Percentiles rank a stretch among this genome's conserved stretches.
Evolutionary conservation across 805 yeast genomes (phyloP).

Genomic region (Ogataea naganishii): DNA sequence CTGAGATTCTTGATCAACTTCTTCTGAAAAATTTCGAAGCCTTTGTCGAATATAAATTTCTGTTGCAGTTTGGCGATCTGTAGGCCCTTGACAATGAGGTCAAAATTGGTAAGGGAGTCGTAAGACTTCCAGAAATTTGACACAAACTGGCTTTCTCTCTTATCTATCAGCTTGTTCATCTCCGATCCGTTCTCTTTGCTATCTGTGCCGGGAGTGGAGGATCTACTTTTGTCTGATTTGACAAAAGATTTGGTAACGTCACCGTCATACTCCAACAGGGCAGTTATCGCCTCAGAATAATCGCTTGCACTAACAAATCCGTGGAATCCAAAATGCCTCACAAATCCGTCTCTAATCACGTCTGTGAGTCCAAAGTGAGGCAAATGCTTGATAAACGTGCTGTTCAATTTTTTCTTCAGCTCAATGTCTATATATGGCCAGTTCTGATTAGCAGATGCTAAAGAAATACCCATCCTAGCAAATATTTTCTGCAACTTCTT

Average conservation of each 20-base stretch:
- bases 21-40: constrained; percentile 83
- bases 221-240: constrained; percentile 11
- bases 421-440: constrained; percentile 87
- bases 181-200: constrained; percentile 15
- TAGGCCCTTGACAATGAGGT: constrained; percentile 59
- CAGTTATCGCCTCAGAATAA: constrained; percentile 81
- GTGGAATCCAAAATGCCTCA: constrained; percentile 77
- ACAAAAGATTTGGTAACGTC: constrained; percentile 9
- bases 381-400: constrained; percentile 60
- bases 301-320: constrained; percentile 90
- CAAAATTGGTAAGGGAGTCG: constrained; percentile 44
- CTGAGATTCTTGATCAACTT: constrained; percentile 70
- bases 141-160: constrained; percentile 24
- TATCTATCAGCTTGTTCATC: constrained; percentile 12
- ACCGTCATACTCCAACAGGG: constrained; percentile 68
- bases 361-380: constrained; percentile 77
- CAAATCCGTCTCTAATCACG: constrained; percentile 76
- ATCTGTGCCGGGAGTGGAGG: constrained; percentile 3
- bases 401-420: constrained; percentile 64
- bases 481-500: constrained; percentile 82
- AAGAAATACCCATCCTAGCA: constrained; percentile 92
- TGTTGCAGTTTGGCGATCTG: constrained; percentile 79
- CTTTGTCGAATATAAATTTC: constrained; percentile 75
- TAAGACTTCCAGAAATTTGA: constrained; percentile 49
- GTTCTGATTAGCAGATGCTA: constrained; percentile 80